Evolutionary conservation across 2,329 filamentous ascomycete species (phyloP), one percentile per base, ranked within the genome.

Genomic region (Cladophialophora carrionii): DNA sequence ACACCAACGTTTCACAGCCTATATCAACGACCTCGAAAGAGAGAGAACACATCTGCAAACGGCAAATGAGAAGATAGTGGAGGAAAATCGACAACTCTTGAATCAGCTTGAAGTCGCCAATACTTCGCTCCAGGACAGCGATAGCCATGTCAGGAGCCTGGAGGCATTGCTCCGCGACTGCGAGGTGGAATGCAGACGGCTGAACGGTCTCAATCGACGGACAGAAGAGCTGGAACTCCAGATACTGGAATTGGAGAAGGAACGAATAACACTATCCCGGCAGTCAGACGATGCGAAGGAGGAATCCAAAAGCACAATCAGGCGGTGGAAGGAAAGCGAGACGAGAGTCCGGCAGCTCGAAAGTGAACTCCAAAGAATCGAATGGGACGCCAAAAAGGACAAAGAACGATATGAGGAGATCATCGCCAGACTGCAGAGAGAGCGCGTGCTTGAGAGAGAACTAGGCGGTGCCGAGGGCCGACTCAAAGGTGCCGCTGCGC

Each of bases 101-200:
- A 88, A 93, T 72, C 91, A 96, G 76, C 85, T 99, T 53, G 95
- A 98, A 73, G 80, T 83, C 0, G 82, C 97, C 67, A 98, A 98
- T 79, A 85, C 83, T 58, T 87, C 87, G n/a, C 87, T 95, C 55
- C 80, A 85, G 68, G 88, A 93, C 69, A 92, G 93, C 20, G 95
- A 98, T 73, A 84, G 85, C 12, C 90, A 90, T 67, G 89, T 96
- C 71, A 88, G 88, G 71, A 85, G 86, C 29, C 84, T 99, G 24
- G 91, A 92, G 71, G 85, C 88, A 7, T 90, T 88, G 2, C 81
- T 98, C 10, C 84, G 90, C 37, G 90, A 87, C 1, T 92, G 92
- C 0, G 90, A 96, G 73, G 85, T 89, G 67, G 88, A 92, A 66
- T 81, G 96, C 56, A 87, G 90, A 66, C 86, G 88, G 56, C 80